A percentile compares a stretch with the other conserved stretches of the same genome.
phyloP scores from a whole-genome alignment of 1,284 basidiomycete genomes.

The Puccinia hordei region DNA sequence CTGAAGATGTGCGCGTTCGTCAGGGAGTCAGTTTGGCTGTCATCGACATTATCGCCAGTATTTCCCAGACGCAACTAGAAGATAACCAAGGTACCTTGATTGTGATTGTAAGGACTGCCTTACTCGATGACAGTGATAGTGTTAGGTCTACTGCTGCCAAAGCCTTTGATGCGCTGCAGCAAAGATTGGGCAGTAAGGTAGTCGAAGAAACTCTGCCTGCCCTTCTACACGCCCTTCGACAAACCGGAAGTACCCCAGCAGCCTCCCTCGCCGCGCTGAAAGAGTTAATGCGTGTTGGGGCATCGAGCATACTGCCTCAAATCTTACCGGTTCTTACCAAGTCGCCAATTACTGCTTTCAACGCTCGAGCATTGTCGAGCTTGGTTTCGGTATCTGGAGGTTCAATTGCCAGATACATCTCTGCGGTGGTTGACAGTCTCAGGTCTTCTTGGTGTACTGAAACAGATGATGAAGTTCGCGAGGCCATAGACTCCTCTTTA shows the following conservation, averaged over 20 bases:
- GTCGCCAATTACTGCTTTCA: constrained; percentile 90
- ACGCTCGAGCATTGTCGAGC: constrained; percentile 85
- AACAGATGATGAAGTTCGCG: constrained; percentile 69
- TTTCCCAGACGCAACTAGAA: constrained; percentile 81
- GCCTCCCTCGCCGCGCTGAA: constrained; percentile 87
- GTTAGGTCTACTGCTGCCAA: constrained; percentile 91
- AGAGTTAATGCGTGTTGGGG: constrained; percentile 80
- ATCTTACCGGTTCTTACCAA: constrained; percentile 89
- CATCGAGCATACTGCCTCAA: constrained; percentile 95
- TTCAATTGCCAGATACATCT: constrained; percentile 78
- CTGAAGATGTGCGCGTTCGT: constrained; percentile 73
- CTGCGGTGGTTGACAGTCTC: constrained; percentile 75
- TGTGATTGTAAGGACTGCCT: constrained; percentile 75
- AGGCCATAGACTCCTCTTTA: constrained; percentile 76
- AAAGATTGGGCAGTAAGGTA: constrained; percentile 82
- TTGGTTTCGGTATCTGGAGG: constrained; percentile 93
- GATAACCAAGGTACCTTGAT: constrained; percentile 89
- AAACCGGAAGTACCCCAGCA: constrained; percentile 84
- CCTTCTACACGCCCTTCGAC: constrained; percentile 83
- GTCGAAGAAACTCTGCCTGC: constrained; percentile 98
- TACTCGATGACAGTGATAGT: constrained; percentile 82
- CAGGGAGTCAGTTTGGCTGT: constrained; percentile 87
- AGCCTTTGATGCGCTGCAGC: constrained; percentile 91
- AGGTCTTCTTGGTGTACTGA: constrained; percentile 67
- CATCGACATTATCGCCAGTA: constrained; percentile 85